phyloP scores from a whole-genome alignment of 2,329 filamentous ascomycete species.

The Pezicula neosporulosa region DNA sequence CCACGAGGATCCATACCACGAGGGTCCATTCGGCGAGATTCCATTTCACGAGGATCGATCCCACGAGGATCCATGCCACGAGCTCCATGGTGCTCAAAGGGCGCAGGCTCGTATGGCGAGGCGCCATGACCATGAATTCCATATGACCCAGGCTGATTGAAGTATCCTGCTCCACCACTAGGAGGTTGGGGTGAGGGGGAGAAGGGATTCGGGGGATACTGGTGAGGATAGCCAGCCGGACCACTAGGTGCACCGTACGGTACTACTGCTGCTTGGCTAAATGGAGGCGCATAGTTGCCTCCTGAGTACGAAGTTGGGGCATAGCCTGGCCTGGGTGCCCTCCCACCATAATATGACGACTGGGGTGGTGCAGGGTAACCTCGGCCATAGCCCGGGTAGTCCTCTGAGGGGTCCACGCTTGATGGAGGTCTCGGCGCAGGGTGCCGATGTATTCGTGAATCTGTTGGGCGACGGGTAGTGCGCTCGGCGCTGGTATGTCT shows the following conservation, averaged over 20 bases:
- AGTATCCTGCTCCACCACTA: slow-evolving; percentile 26
- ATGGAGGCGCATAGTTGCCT: slow-evolving; percentile 24
- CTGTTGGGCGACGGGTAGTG: slow-evolving; percentile 31
- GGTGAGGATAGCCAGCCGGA: slow-evolving; percentile 19
- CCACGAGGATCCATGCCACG: slow-evolving; percentile 13
- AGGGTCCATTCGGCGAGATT: too few relatives aligned
- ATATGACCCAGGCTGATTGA: slow-evolving; percentile 17
- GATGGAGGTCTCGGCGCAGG: slow-evolving; percentile 49
- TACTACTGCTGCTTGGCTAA: slow-evolving; percentile 23
- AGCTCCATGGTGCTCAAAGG: slow-evolving; percentile 13
- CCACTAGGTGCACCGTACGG: slow-evolving; percentile 21
- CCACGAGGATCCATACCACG: too few relatives aligned
- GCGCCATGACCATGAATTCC: slow-evolving; percentile 15
- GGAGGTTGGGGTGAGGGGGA: slow-evolving; percentile 22
- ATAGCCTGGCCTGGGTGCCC: slow-evolving; percentile 23
- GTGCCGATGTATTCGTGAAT: slow-evolving; percentile 38
- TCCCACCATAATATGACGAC: slow-evolving; percentile 17
- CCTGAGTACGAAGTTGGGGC: slow-evolving; percentile 24
- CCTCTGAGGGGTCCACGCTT: slow-evolving; percentile 63
- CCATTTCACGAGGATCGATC: too few relatives aligned
- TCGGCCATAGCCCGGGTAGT: slow-evolving; percentile 49
- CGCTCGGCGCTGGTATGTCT: slow-evolving; percentile 28
- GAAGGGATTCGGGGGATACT: slow-evolving; percentile 23
- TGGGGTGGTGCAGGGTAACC: slow-evolving; percentile 29
- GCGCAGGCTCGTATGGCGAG: slow-evolving; percentile 15